Evolutionary conservation across 148 eudicot genomes (phyloP), one percentile per base, ranked within the genome.

Genomic region (Vaccinium vitisidaea): DNA sequence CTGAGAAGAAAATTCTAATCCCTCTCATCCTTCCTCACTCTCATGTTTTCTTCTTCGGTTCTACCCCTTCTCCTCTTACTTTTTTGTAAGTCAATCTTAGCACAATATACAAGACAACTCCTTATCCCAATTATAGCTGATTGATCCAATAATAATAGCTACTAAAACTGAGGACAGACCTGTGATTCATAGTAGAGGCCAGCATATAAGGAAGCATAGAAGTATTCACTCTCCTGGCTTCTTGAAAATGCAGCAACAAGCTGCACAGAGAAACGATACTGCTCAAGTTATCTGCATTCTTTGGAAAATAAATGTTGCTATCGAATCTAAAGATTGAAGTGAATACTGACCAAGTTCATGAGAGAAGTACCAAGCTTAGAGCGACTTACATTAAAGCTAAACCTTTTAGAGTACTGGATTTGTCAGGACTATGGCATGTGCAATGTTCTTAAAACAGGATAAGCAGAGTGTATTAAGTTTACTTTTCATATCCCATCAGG

Each of bases 171-270:
- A 67, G 80, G 79, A 80, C 82, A 80, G 80, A 96, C 99, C 97
- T 92, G 88, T 83, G 94, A 89, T 92, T 96, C 99, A 79, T 94
- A 91, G 88, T 93, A 94, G 80, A 96, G 94, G 75, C 99, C 98
- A 63, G 98, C 97, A 83, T 96, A 96, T n/a, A 96, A 86, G 25
- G 92, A 89, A 81, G 99, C 95, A 75, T 96, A 96, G 88, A 96
- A 96, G 80, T 91, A 93, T 65, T 94, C 97, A 32, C 78, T 87
- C 70, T 87, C 95, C 79, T 76, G 91, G 46, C 92, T 86, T 50
- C 84, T 86, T 52, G 94, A 89, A 88, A 94, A 96, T 78, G 86
- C 89, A 80, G 84, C 91, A 74, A 91, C 94, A 88, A 96, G 91
- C 99, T 96, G 79, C 87, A 76, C 7, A 77, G 49, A 43, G 58